These are phyloP conservation scores for Chenopodium quinoa DNA, from an alignment of 148 eudicot species.

Conservation along the genomic window DNA sequence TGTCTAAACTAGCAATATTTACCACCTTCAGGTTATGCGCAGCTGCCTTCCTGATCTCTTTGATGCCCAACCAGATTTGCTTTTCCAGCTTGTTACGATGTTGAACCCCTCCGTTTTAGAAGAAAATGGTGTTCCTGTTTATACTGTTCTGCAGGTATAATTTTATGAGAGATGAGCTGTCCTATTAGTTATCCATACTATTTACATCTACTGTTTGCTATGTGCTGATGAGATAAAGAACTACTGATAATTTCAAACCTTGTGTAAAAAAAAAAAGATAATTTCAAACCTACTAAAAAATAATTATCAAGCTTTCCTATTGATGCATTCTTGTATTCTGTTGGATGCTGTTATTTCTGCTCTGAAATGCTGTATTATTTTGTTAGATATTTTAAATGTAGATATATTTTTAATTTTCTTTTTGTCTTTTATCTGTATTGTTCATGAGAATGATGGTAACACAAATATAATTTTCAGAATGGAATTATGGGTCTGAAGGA, in stretches of 20 bases:
- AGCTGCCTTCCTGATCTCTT: conserved; percentile 93
- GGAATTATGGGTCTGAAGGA: too few species aligned
- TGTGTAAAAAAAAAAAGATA: too few species aligned
- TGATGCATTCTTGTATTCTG: not conserved
- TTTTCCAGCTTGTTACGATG: conserved; percentile 99
- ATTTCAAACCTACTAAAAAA: not conserved
- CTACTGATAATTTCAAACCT: not conserved
- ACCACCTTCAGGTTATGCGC: conserved; percentile 74
- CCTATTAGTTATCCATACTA: not conserved
- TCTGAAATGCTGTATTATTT: not conserved
- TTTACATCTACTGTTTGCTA: not conserved
- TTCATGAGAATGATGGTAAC: too few species aligned
- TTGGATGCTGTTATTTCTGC: not conserved
- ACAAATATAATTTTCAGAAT: too few species aligned
- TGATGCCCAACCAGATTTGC: conserved; percentile 93
- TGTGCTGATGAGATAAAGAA: not conserved
- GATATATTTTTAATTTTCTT: too few species aligned
- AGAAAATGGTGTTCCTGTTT: conserved; percentile 88
- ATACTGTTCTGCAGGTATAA: conserved; percentile 82
- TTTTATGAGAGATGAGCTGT: conserved; percentile 8
- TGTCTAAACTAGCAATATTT: conserved; percentile 5
- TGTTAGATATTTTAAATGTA: not conserved
- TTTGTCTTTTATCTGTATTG: too few species aligned
- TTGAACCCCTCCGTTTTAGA: conserved; percentile 89
- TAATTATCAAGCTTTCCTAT: not conserved